Base-by-base conservation (phyloP, 495 filamentous ascomycete genomes). In the Aspergillus ostianus region DNA sequence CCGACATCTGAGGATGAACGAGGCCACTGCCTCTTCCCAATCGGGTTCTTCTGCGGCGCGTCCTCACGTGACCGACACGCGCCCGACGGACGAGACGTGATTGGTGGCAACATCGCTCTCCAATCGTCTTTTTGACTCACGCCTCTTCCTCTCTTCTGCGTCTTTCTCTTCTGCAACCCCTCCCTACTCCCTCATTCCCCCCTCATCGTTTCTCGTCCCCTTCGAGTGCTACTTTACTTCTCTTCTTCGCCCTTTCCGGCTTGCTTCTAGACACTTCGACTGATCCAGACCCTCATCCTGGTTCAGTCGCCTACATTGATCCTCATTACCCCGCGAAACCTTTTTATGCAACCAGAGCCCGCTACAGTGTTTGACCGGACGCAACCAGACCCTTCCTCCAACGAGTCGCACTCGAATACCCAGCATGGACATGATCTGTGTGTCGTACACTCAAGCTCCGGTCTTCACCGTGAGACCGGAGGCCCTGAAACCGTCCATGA, bases 301-400 rank as follows among this genome's bases (percentile, higher is more conserved):
- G 90, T 84, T 91, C 90, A 89, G 90, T 91, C 88, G 73, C 73
- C 72, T 66, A 63, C 58, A 50, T 56, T 62, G 41, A 41, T 58
- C 52, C 64, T 68, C 65, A 56, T 64, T 75, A 66, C 73, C 70
- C 67, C 60, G 63, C 61, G 76, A 74, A 73, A 72, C 70, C 77
- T 78, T 87, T 97, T 87, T 95, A 97, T 97, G 92, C 92, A 93
- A 86, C 77, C 87, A 85, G 88, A 88, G 85, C 81, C 82, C 67
- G 75, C 80, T 72, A 81, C 85, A 73, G 79, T 79, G 79, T 80
- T 80, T 69, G 82, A 82, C 78, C 81, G 78, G 67, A 76, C 73
- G 62, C 69, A 71, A 65, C 70, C 74, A 59, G 63, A 72, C 69
- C 76, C 73, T 72, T 72, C 70, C 67, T 71, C 69, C 64, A 73